These are phyloP conservation scores for Metschnikowia arizonensis DNA, from an alignment of 805 yeast genomes.

Conservation along the genomic window DNA sequence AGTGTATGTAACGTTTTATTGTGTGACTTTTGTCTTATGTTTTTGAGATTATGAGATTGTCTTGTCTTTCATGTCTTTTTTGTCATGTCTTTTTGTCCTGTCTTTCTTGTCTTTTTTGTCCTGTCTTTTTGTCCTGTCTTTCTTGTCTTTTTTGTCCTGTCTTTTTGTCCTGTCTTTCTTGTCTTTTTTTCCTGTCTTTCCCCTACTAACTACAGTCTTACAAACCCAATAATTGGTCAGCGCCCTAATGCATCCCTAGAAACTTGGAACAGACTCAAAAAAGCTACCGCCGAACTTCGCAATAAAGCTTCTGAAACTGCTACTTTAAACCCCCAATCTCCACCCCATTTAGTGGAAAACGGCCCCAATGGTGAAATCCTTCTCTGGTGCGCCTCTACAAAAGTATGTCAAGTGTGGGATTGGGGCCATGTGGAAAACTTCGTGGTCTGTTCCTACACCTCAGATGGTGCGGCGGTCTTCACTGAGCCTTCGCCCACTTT, in stretches of 20 bases:
- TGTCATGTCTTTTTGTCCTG: too few relatives aligned
- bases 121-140: too few relatives aligned
- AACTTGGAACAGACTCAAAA: constrained; percentile 40
- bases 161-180: background rate
- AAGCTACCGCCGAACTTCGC: constrained; percentile 18
- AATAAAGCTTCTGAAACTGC: background rate
- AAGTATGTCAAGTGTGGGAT: constrained; percentile 32
- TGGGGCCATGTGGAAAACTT: constrained; percentile 19
- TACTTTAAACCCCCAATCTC: background rate
- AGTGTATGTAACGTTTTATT: background rate
- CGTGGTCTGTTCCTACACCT: background rate
- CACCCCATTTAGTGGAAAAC: constrained; percentile 19
- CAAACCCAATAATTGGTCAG: constrained; percentile 34
- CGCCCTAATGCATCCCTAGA: constrained; percentile 39
- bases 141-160: too few relatives aligned
- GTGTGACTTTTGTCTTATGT: background rate
- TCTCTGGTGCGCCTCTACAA: constrained; percentile 20
- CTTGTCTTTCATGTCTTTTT: background rate
- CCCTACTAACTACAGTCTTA: constrained; percentile 22
- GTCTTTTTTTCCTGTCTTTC: too few relatives aligned
- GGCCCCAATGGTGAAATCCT: constrained; percentile 34
- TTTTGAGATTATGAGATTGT: too few relatives aligned
- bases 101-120: too few relatives aligned
- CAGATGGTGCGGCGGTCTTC: background rate
- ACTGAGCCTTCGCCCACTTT: background rate